Conservation (phyloP, 31 red algal genomes). For the Odonthalia washingtoniensis region DNA sequence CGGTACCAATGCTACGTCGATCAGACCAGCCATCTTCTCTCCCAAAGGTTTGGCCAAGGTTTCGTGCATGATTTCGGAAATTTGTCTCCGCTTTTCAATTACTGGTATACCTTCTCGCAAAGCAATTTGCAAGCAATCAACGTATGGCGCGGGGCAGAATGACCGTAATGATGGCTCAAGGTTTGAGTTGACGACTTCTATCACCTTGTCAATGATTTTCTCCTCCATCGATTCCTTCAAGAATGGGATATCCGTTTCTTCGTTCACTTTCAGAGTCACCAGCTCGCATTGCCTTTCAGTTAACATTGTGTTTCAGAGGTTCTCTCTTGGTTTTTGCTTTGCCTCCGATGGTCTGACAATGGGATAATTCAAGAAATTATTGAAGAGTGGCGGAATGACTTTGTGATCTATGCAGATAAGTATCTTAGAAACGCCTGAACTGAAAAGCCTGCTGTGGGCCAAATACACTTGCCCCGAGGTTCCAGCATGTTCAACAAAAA, state of each 20-base stretch:
- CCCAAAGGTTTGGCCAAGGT: constrained; percentile 53
- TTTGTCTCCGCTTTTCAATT: constrained; percentile 42
- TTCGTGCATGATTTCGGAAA: constrained; percentile 48
- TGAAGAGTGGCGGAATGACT: no score
- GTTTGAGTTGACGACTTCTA: constrained; percentile 47
- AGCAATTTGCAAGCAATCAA: constrained; percentile 66
- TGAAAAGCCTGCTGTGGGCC: no score
- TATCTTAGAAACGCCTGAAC: no score
- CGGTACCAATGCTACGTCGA: constrained; percentile 69
- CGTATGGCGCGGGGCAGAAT: constrained; percentile 62
- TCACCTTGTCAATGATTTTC: constrained; percentile 56
- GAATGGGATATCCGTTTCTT: constrained; percentile 65
- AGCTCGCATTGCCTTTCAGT: constrained; percentile 61
- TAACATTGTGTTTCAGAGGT: constrained; percentile 55
- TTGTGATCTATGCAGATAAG: no score
- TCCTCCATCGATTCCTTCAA: constrained; percentile 51
- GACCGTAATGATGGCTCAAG: constrained; percentile 64
- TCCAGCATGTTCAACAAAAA: no score
- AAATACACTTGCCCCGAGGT: no score
- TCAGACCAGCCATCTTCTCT: constrained; percentile 39
- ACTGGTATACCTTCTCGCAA: constrained; percentile 55
- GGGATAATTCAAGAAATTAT: no score
- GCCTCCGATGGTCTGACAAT: no score
- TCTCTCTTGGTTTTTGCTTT: no score
- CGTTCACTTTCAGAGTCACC: constrained; percentile 55